These are phyloP conservation scores for Hymenoscyphus salicellus DNA, from an alignment of 2,329 filamentous ascomycete genomes.

Conservation along the genomic window DNA sequence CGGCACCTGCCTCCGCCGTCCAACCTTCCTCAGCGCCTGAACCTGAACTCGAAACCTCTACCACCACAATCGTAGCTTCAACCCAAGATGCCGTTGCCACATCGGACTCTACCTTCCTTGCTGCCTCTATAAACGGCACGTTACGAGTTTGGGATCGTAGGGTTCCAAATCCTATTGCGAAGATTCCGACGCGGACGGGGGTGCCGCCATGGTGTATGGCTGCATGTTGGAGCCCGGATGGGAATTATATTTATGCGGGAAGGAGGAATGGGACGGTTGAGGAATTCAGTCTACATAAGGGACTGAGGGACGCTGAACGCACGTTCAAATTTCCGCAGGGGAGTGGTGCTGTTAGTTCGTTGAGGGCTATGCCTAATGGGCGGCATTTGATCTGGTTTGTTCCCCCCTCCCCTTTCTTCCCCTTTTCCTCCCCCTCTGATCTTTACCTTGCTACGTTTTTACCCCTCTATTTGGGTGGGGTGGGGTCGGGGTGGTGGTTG, in stretches of 20 bases:
- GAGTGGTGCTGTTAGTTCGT: conserved; percentile 83
- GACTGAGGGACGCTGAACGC: conserved; percentile 70
- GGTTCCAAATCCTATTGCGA: conserved; percentile 71
- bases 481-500: too few relatives aligned
- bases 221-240: conserved; percentile 92
- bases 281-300: conserved; percentile 84
- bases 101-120: conserved; percentile 79
- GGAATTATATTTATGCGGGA: conserved; percentile 91
- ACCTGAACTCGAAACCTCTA: conserved; percentile 15
- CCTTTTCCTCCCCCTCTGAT: too few relatives aligned
- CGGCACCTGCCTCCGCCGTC: conserved; percentile 27
- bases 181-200: conserved; percentile 68
- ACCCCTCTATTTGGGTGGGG: too few relatives aligned
- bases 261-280: conserved; percentile 88
- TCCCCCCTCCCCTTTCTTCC: conserved; percentile 14
- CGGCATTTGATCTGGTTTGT: conserved; percentile 81
- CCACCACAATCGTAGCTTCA: conserved; percentile 30
- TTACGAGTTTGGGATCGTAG: conserved; percentile 92
- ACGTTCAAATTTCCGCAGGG: conserved; percentile 85
- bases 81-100: conserved; percentile 55
- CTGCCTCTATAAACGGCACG: conserved; percentile 81
- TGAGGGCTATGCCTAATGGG: conserved; percentile 88
- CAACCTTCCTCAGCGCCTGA: conserved; percentile 16
- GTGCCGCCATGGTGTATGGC: conserved; percentile 97
- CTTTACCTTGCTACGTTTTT: too few relatives aligned